Conservation (phyloP, 2,329 filamentous ascomycete genomes). For the Amauroascus verrucosus region DNA sequence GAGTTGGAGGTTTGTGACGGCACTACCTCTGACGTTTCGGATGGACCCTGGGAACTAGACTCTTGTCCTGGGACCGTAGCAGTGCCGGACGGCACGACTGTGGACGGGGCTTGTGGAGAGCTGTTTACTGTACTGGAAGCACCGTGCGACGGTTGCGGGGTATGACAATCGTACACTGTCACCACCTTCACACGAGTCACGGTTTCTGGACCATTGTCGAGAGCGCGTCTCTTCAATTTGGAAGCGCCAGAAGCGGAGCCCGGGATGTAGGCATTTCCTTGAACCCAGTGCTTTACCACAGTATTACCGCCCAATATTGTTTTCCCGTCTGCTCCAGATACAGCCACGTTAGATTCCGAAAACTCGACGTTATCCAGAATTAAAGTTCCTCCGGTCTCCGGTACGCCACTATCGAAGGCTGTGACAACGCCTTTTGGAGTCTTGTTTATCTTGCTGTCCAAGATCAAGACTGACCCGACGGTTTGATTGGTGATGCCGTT, state of each 20-base stretch:
- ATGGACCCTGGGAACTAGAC: slow-evolving; percentile 12
- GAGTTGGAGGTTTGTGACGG: slow-evolving; percentile 11
- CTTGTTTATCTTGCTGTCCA: slow-evolving; percentile 70
- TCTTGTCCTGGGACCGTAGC: not conserved
- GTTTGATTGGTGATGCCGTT: slow-evolving; percentile 55
- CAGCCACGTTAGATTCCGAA: slow-evolving; percentile 54
- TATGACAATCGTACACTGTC: slow-evolving; percentile 1
- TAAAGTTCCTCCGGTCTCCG: slow-evolving; percentile 66
- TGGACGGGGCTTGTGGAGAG: slow-evolving; percentile 3
- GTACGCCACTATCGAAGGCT: slow-evolving; percentile 54
- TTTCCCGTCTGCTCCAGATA: slow-evolving; percentile 49
- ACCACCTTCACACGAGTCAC: not conserved
- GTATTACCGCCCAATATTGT: slow-evolving; percentile 59
- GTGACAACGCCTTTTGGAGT: slow-evolving; percentile 69
- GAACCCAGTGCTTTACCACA: slow-evolving; percentile 61
- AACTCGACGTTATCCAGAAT: slow-evolving; percentile 89
- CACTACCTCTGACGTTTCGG: not conserved
- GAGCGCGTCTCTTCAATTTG: slow-evolving; percentile 9
- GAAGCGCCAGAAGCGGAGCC: not conserved
- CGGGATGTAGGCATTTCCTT: slow-evolving; percentile 62
- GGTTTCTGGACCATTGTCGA: slow-evolving; percentile 12
- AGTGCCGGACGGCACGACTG: slow-evolving; percentile 4
- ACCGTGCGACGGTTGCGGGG: not conserved
- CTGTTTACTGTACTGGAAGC: not conserved
- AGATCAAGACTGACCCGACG: slow-evolving; percentile 73